Evolutionary conservation across 148 eudicot genomes (phyloP).

Genomic region (Dianthus caryophyllus): DNA sequence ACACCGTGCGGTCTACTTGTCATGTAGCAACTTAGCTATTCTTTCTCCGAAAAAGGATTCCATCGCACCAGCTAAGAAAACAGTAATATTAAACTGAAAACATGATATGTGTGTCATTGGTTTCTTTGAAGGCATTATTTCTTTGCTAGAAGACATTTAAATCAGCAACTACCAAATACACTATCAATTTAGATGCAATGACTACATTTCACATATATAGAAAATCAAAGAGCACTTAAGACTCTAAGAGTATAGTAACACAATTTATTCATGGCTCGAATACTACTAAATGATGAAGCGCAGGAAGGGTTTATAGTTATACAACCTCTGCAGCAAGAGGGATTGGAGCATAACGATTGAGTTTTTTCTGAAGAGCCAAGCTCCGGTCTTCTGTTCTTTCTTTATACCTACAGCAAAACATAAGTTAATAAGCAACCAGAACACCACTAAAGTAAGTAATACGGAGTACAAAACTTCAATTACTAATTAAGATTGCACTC

Average conservation of each 20-base stretch:
- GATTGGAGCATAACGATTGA: conserved; percentile 69
- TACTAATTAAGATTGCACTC: background rate
- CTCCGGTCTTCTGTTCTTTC: conserved; percentile 51
- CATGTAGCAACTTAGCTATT: background rate
- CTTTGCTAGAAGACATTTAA: background rate
- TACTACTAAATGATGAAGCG: conserved; percentile 13
- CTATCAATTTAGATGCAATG: background rate
- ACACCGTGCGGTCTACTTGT: background rate
- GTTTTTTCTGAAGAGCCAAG: conserved; percentile 62
- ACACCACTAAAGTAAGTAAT: background rate
- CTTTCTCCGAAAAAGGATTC: background rate
- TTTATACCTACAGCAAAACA: conserved; percentile 50
- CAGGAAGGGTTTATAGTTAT: conserved; percentile 4
- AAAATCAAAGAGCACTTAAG: conserved; percentile 1
- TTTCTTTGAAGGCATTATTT: background rate
- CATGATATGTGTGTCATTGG: background rate
- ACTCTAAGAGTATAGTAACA: background rate
- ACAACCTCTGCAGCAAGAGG: conserved; percentile 73
- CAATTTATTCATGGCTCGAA: background rate
- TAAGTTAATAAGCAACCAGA: conserved; percentile 12
- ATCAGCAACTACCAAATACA: background rate
- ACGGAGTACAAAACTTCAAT: background rate
- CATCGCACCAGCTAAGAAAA: background rate
- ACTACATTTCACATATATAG: background rate
- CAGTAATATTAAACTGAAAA: background rate